Conservation (phyloP, 257 asterid species). For the Verbena officinalis region DNA sequence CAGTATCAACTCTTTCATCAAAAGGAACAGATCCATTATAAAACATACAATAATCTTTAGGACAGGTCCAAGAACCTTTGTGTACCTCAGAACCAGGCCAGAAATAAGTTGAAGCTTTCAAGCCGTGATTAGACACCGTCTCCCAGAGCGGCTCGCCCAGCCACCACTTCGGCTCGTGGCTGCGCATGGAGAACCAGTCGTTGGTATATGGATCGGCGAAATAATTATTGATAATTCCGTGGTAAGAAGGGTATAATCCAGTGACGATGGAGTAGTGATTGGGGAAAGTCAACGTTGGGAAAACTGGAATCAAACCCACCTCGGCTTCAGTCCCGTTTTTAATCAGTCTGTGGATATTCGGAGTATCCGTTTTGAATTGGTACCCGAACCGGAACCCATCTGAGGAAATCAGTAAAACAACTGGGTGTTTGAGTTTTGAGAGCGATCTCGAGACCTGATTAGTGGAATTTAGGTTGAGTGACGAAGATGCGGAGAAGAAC, state of each 20-base stretch:
- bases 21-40: constrained; percentile 68
- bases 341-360: constrained; percentile 54
- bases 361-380: constrained; percentile 61
- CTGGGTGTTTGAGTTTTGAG: constrained; percentile 55
- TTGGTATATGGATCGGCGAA: constrained; percentile 58
- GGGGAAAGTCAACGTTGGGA: constrained; percentile 74
- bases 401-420: constrained; percentile 60
- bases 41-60: constrained; percentile 42
- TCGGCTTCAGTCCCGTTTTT: constrained; percentile 69
- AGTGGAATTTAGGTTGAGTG: constrained; percentile 3
- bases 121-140: constrained; percentile 59
- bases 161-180: constrained; percentile 79
- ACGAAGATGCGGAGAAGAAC: constrained; percentile 34
- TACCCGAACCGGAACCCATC: constrained; percentile 83
- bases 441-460: constrained; percentile 40
- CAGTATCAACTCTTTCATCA: constrained; percentile 67
- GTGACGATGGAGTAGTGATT: constrained; percentile 79
- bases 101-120: constrained; percentile 66
- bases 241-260: constrained; percentile 73
- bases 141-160: constrained; percentile 86
- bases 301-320: constrained; percentile 66
- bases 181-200: constrained; percentile 55
- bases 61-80: constrained; percentile 68
- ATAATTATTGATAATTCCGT: constrained; percentile 65
- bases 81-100: constrained; percentile 86